Conservation (phyloP, 768 basidiomycete genomes). For the Tremella fuciformis region DNA sequence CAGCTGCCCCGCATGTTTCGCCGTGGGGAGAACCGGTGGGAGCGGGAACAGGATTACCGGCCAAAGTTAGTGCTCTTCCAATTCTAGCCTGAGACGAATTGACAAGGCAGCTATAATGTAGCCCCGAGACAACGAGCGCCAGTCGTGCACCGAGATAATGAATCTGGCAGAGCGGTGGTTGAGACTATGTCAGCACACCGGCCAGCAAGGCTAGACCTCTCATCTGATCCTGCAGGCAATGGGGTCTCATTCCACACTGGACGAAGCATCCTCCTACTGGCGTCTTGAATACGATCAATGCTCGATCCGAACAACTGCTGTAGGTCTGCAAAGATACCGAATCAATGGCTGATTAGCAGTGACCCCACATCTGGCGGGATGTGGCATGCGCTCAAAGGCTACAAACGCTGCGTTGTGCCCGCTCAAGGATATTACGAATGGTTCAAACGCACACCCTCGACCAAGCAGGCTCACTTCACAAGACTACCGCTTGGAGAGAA, state of each 20-base stretch:
- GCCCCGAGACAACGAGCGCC: slow-evolving; percentile 77
- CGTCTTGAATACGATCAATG: slow-evolving; percentile 78
- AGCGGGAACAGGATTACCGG: slow-evolving; percentile 37
- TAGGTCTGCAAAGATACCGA: slow-evolving; percentile 16
- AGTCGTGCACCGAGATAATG: slow-evolving; percentile 61
- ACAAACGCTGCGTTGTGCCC: slow-evolving; percentile 78
- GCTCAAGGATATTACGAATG: slow-evolving; percentile 93
- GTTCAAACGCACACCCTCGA: slow-evolving; percentile 66
- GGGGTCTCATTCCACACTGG: slow-evolving; percentile 87
- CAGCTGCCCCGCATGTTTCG: slow-evolving; percentile 33
- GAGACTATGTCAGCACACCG: slow-evolving; percentile 65
- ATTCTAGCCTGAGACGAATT: background rate
- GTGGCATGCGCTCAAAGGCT: slow-evolving; percentile 79
- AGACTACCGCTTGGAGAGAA: slow-evolving; percentile 57
- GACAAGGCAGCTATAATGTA: slow-evolving; percentile 65
- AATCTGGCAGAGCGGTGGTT: slow-evolving; percentile 57
- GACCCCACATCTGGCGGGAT: slow-evolving; percentile 62
- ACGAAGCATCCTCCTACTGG: slow-evolving; percentile 63
- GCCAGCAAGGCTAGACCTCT: background rate
- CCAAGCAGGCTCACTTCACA: slow-evolving; percentile 76
- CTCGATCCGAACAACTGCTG: slow-evolving; percentile 73
- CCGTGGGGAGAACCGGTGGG: slow-evolving; percentile 26
- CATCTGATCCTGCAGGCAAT: slow-evolving; percentile 52
- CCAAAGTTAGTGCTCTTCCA: slow-evolving; percentile 27
- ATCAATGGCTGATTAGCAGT: slow-evolving; percentile 13